Base-by-base conservation (phyloP, 2,329 filamentous ascomycete species). In the Diaporthe sp. region DNA sequence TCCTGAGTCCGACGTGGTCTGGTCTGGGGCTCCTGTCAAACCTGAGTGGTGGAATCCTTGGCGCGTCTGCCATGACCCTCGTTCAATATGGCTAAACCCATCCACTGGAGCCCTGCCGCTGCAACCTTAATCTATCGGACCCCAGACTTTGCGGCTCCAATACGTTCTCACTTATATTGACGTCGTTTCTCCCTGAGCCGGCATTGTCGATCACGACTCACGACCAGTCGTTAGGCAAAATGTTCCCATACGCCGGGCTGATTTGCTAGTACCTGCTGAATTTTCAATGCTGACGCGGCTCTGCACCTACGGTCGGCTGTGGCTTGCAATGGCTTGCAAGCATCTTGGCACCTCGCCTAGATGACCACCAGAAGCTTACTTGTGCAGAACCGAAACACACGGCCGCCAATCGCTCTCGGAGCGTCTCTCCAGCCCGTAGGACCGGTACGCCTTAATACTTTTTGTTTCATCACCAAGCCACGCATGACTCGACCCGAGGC, bases 81-180 rank as follows among this genome's bases (percentile, higher is more conserved):
- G 61, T 31, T 46, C 61, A 67, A 49, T 49, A 49, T 62, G 62
- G 62, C 46, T 68, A 68, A 68, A 68, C 31, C 62, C 46, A 68
- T 28, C 46, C 46, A 68, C 46, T 39, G 62, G 62, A 39, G 46
- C 62, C 62, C 62, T 53, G 49, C 31, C 31, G 34, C 17, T 53
- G 62, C 46, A 53, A 68, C 62, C 46, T 39, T 37, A 53, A 68
- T 68, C 13, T 53, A 68, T 49, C 4, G 15, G 31, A 53, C 62
- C 62, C 62, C 62, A 53, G 62, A 44, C 46, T 53, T 25, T 68
- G 62, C 42, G 62, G 62, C 62, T 68, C 62, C 62, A 39, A 68
- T 68, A 68, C 62, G 62, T 53, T 25, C 62, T 68, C 62, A 68
- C 62, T 39, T 68, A 68, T 53, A 68, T 68, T 68, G 62, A 68